Base-by-base conservation (phyloP, 2,329 filamentous ascomycete species). In the Aspergillus ochraceus region DNA sequence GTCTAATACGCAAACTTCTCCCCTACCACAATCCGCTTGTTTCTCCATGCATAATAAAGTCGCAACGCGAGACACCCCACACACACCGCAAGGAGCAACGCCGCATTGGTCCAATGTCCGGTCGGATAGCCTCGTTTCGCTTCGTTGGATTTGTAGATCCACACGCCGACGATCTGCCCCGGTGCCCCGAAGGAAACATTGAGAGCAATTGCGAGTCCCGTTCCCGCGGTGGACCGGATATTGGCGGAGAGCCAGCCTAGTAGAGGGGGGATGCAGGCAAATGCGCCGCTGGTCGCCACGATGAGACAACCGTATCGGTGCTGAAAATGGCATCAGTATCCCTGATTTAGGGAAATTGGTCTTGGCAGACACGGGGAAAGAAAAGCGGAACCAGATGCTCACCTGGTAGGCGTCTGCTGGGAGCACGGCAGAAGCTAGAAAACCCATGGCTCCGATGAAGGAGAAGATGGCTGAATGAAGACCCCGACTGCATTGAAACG, bases 161-260 rank as follows among this genome's bases (percentile, higher is more conserved):
- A 91, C 1, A 90, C 87, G 0, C 88, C 89, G 0, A 86, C 83
- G 46, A 91, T 91, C 72, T 91, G 88, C 0, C 89, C 88, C 0
- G 88, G 81, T 0, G 87, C 88, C 0, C 87, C 88, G 52, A 89
- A 81, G 2, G 85, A 86, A 17, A 91, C 84, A 63, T 91, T 90
- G 62, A 91, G 74, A 0, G 88, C 89, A 57, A 91, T 88, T 2
- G 88, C 88, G 11, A 91, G 79, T 0, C 88, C 88, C 0, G 85
- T 84, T 0, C 87, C 83, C 0, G 85, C 84, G 0, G 88, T 90
- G 57, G 81, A 86, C 68, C 84, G 84, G 52, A 90, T 78, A 68
- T 91, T 91, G 46, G 84, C 86, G 9, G 85, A 86, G 6, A 90
- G 77, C 88, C 88, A 90, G n/a, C 87, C 88, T 1, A 90, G 79